Evolutionary conservation across 2,329 filamentous ascomycete species (phyloP).

Genomic region (Phoma sp.): DNA sequence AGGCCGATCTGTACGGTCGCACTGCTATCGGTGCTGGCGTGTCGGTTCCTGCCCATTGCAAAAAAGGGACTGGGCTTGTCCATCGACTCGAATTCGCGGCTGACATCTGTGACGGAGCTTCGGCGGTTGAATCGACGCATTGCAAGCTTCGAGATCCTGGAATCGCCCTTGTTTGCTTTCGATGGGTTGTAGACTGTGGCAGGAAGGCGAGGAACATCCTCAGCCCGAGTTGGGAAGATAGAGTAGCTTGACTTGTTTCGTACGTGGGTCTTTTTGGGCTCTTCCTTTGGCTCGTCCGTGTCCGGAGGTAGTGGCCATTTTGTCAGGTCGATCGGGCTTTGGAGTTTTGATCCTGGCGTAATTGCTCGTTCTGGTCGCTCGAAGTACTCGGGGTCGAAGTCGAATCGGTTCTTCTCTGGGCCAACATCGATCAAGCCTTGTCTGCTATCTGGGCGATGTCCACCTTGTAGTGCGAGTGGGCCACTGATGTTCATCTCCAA

Average conservation of each 20-base stretch:
- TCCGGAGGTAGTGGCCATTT: conserved; percentile 49
- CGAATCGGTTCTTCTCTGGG: conserved; percentile 47
- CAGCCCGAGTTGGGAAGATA: conserved; percentile 49
- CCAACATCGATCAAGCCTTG: conserved; percentile 48
- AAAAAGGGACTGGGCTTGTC: conserved; percentile 50
- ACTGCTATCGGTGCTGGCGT: conserved; percentile 65
- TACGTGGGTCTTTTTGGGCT: conserved; percentile 26
- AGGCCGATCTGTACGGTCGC: conserved; percentile 77
- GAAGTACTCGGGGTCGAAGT: conserved; percentile 46
- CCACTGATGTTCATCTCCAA: conserved; percentile 52
- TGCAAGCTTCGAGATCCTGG: conserved; percentile 39
- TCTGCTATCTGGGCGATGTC: conserved; percentile 43
- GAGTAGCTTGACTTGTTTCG: conserved; percentile 47
- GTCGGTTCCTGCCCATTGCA: conserved; percentile 24
- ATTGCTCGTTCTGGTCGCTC: conserved; percentile 39
- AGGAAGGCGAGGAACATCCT: conserved; percentile 49
- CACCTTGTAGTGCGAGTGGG: conserved; percentile 44
- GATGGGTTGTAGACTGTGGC: conserved; percentile 48
- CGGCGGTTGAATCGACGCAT: conserved; percentile 42
- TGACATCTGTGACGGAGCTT: conserved; percentile 49
- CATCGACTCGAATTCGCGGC: conserved; percentile 47
- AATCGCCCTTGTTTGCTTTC: conserved; percentile 24
- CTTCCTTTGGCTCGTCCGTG: conserved; percentile 30
- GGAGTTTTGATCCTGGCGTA: conserved; percentile 39
- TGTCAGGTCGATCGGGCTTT: conserved; percentile 41